A percentile compares a stretch with the other conserved stretches of the same genome.
These are phyloP conservation scores for Phytopythium delawarense DNA, from an alignment of 352 stramenopile genomes.

Conservation along the genomic window DNA sequence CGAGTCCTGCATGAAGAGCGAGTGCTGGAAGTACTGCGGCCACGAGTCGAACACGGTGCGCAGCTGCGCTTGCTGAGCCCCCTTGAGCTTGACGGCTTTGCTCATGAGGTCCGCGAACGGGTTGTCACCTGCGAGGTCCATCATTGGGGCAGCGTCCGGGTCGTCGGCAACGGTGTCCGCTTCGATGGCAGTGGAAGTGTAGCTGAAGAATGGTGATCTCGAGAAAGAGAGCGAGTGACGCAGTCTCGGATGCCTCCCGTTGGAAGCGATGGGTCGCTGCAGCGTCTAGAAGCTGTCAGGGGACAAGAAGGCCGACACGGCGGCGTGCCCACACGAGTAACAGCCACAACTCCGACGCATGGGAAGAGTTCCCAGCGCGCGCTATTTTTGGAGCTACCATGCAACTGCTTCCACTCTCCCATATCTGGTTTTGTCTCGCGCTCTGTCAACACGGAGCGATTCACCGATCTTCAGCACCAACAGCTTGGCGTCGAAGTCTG, in stretches of 20 bases:
- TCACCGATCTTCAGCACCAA: background rate
- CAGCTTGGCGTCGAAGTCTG: background rate
- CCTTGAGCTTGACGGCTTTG: constrained; percentile 85
- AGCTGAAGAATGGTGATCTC: background rate
- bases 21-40: constrained; percentile 86
- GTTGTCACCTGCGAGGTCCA: constrained; percentile 63
- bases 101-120: constrained; percentile 83
- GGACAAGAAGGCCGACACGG: background rate
- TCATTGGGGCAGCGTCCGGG: constrained; percentile 12
- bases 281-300: background rate
- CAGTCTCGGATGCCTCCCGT: background rate
- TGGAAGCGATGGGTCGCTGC: background rate
- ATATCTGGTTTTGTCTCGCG: background rate
- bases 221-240: too few relatives aligned
- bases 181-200: background rate
- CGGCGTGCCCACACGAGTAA: background rate
- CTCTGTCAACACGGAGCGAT: background rate
- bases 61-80: constrained; percentile 73
- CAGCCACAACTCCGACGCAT: background rate
- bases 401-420: background rate
- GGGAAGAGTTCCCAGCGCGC: background rate
- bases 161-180: background rate
- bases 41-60: constrained; percentile 69
- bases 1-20: constrained; percentile 84
- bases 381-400: background rate